Conservation (phyloP, 495 filamentous ascomycete species). For the Penicillium coprophilum region DNA sequence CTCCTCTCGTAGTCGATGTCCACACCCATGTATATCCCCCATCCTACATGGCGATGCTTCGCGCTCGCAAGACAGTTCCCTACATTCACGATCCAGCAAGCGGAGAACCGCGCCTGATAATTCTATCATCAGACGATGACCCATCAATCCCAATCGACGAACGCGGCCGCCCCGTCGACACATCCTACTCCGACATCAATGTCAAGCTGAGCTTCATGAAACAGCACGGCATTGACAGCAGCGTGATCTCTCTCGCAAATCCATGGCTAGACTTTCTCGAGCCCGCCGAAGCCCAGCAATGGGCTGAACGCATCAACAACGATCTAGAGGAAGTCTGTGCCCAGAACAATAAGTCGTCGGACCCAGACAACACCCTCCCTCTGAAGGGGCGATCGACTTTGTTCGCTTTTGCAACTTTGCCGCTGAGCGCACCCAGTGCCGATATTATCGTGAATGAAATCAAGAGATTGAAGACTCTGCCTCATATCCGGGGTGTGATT, state of each 20-base stretch:
- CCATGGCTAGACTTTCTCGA: conserved; percentile 92
- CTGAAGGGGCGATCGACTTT: conserved; percentile 43
- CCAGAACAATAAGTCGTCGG: conserved; percentile 49
- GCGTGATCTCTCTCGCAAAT: conserved; percentile 88
- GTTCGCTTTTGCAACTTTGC: conserved; percentile 80
- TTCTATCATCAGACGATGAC: conserved; percentile 65
- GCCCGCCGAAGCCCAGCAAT: conserved; percentile 56
- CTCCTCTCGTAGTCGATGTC: conserved; percentile 69
- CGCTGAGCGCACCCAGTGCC: conserved; percentile 64
- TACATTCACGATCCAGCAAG: conserved; percentile 70
- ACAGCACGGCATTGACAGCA: conserved; percentile 74
- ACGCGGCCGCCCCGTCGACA: conserved; percentile 71
- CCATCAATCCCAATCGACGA: conserved; percentile 50
- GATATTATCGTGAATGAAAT: conserved; percentile 63
- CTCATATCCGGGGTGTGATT: conserved; percentile 78
- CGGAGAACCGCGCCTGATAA: conserved; percentile 66
- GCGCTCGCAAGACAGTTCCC: conserved; percentile 71
- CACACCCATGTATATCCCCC: conserved; percentile 95
- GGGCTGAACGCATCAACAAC: conserved; percentile 69
- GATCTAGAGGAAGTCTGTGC: conserved; percentile 71
- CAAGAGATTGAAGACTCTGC: conserved; percentile 54
- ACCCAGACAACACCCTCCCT: conserved; percentile 19
- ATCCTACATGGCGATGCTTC: conserved; percentile 76
- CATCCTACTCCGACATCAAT: conserved; percentile 67
- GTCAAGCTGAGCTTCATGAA: conserved; percentile 88